These are phyloP conservation scores for Syzygium oleosum DNA, from an alignment of 345 rosid species.

Conservation along the genomic window DNA sequence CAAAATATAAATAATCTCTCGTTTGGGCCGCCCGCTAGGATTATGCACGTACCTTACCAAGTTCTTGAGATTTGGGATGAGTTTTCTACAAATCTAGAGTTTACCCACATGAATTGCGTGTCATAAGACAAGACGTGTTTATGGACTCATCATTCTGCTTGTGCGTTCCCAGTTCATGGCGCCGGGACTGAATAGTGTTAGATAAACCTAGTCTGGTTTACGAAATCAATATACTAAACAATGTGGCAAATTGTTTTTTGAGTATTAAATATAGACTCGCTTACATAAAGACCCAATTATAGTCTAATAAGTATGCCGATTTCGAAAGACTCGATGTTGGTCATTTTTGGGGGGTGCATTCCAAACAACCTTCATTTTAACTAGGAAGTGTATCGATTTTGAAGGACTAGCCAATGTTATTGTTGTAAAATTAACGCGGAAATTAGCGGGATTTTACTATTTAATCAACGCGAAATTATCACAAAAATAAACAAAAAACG, in stretches of 20 bases:
- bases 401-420: not conserved
- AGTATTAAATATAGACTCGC: not conserved
- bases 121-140: not conserved
- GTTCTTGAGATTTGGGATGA: not conserved
- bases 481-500: too few relatives aligned
- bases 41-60: not conserved
- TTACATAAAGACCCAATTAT: not conserved
- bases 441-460: too few relatives aligned
- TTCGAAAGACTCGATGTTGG: not conserved
- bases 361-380: not conserved
- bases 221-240: not conserved
- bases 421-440: too few relatives aligned
- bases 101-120: not conserved
- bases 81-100: not conserved
- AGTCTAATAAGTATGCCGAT: not conserved
- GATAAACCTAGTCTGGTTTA: not conserved
- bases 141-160: not conserved
- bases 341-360: not conserved
- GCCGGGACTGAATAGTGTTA: not conserved
- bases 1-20: not conserved
- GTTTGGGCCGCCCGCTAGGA: not conserved
- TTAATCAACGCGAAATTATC: too few relatives aligned
- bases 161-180: not conserved
- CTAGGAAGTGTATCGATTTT: not conserved
- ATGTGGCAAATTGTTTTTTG: not conserved